These are phyloP conservation scores for Chalciporus sphaerocephalus DNA, from an alignment of 768 basidiomycete genomes.

Conservation along the genomic window DNA sequence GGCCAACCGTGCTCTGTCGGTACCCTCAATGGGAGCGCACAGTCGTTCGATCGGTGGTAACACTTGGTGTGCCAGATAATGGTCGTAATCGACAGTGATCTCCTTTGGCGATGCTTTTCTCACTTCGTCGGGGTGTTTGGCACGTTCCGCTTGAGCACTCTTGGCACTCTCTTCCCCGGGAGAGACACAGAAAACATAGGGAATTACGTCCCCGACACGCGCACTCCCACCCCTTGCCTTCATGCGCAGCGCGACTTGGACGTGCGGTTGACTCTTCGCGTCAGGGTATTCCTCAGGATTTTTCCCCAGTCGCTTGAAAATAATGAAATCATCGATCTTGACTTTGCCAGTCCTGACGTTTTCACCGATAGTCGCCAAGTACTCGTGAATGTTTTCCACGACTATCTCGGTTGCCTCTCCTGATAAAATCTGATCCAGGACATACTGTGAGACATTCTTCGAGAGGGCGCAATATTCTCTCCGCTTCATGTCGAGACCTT, in stretches of 20 bases:
- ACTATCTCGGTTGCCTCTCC: conserved; percentile 88
- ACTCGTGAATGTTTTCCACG: conserved; percentile 90
- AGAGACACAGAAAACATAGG: conserved; percentile 87
- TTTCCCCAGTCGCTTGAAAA: conserved; percentile 96
- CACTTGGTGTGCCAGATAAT: conserved; percentile 88
- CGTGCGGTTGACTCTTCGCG: conserved; percentile 91
- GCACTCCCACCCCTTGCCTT: conserved; percentile 79
- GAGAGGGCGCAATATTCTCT: conserved; percentile 91
- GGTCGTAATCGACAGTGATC: conserved; percentile 82
- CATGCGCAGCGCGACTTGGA: conserved; percentile 90
- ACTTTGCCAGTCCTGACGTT: conserved; percentile 74
- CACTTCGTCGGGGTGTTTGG: conserved; percentile 91
- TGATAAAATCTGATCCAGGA: conserved; percentile 85
- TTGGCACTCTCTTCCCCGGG: conserved; percentile 70
- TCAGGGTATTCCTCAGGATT: conserved; percentile 97
- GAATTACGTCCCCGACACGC: conserved; percentile 86
- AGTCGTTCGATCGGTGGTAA: conserved; percentile 92
- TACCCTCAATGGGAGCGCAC: conserved; percentile 95
- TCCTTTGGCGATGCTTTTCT: conserved; percentile 55
- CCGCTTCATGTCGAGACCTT: conserved; percentile 98
- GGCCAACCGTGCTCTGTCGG: conserved; percentile 85
- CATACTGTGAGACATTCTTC: conserved; percentile 90
- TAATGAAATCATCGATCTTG: conserved; percentile 89
- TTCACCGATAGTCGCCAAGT: conserved; percentile 70
- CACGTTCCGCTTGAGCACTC: conserved; percentile 80